Evolutionary conservation across 371 early-diverging fungal genomes (phyloP), one percentile per base, ranked within the genome.

Genomic region (Umbelopsis sp.): DNA sequence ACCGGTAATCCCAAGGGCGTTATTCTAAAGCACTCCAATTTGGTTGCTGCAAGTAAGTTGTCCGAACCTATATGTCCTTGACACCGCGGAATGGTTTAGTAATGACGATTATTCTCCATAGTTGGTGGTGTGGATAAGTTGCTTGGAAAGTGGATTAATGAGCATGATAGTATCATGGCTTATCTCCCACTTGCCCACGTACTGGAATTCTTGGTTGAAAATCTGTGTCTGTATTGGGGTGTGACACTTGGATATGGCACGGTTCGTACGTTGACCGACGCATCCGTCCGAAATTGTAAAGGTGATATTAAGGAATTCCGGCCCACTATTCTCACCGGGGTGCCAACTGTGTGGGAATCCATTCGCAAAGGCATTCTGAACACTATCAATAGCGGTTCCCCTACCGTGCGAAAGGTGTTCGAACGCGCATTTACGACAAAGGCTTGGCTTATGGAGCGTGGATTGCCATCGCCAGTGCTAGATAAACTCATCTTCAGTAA

Each of bases 281-380:
- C 93, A 12, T 91, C 92, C 50, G 94, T 95, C 32, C 94, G 97
- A 70, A 91, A 96, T 77, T 95, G 98, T 83, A 82, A 90, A 69
- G 97, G 98, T 44, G 99, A 99, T 83, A 91, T 97, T 74, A 87
- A 91, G 70, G 97, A 94, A 70, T 86, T 96, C 68, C 84, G 90
- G 35, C 99, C 99, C 11, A 94, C 96, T 16, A 73, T 98, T 51
- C 90, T 99, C 88, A 88, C 93, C 24, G 96, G 96, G 74, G 96
- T 99, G 14, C 95, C 96, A 25, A 93, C 91, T 46, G 96, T 96
- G 4, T 95, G 95, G 95, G 94, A 95, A 76, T 90, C 93, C 18
- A 95, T 98, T 72, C 91, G 96, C 48, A 94, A 92, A 75, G 95
- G 94, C 48, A 89, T 96, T 50, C 79, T 91, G 37, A 83, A 87